Conservation (phyloP, 768 basidiomycete genomes). For the Russula vinacea region DNA sequence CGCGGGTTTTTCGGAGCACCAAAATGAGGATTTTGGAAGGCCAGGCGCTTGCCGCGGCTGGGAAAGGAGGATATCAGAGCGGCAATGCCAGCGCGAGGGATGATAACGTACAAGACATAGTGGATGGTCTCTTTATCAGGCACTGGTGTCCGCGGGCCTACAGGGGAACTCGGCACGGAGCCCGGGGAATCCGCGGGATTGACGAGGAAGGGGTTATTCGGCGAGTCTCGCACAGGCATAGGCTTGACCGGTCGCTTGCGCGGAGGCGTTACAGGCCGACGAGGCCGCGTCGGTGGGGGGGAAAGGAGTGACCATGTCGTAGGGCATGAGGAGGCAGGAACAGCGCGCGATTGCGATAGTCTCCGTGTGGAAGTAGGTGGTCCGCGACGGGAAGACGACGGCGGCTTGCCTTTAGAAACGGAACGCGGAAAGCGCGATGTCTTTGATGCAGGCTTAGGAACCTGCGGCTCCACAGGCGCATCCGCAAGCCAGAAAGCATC, state of each 20-base stretch:
- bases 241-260: constrained; percentile 20
- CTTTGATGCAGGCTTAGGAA: constrained; percentile 17
- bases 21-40: constrained; percentile 29
- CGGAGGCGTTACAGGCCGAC: constrained; percentile 27
- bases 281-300: constrained; percentile 28
- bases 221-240: constrained; percentile 30
- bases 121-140: constrained; percentile 24
- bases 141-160: constrained; percentile 26
- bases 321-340: constrained; percentile 14
- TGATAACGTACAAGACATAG: constrained; percentile 29
- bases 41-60: constrained; percentile 29
- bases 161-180: constrained; percentile 27
- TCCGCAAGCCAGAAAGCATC: constrained; percentile 28
- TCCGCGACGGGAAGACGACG: constrained; percentile 23
- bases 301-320: constrained; percentile 28
- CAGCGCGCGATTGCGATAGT: constrained; percentile 28
- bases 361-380: constrained; percentile 23
- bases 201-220: constrained; percentile 30
- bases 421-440: constrained; percentile 18
- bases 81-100: neutral
- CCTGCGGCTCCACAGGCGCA: constrained; percentile 6
- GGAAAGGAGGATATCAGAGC: too few species aligned
- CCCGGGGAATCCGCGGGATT: constrained; percentile 22
- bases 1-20: constrained; percentile 21
- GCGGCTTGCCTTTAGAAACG: constrained; percentile 16